A percentile compares a stretch with the other conserved stretches of the same genome.
Conservation (phyloP, 306 rosid species). For the Ziziphus jujuba region DNA sequence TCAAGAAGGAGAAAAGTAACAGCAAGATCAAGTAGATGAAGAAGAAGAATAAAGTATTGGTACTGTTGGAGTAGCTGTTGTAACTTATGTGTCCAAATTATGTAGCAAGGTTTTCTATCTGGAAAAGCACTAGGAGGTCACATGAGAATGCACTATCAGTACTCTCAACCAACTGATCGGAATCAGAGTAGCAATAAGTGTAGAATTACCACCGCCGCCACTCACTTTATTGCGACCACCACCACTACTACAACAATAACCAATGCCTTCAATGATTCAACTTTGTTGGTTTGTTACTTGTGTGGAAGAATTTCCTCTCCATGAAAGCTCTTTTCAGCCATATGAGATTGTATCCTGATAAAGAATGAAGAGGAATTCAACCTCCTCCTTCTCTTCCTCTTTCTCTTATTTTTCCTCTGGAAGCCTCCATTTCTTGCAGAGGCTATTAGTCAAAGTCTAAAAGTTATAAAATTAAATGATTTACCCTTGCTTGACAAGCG, state of each 20-base stretch:
- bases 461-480: no score
- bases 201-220: no score
- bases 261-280: neutral
- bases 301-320: conserved; percentile 31
- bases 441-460: no score
- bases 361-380: conserved; percentile 37
- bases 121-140: conserved; percentile 60
- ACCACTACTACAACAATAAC: neutral
- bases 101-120: conserved; percentile 38
- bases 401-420: no score
- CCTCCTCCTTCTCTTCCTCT: no score
- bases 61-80: neutral
- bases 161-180: no score
- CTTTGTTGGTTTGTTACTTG: conserved; percentile 9
- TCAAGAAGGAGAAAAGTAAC: neutral
- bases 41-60: no score
- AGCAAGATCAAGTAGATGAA: no score
- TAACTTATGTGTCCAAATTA: conserved; percentile 8
- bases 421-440: no score
- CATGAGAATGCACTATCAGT: conserved; percentile 44
- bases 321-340: conserved; percentile 39
- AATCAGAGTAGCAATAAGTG: neutral
- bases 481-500: no score
- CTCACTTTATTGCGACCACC: no score
- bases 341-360: conserved; percentile 41